These are phyloP conservation scores for Urochloa ruziziensis DNA, from an alignment of 176 grass and related monocot species.

Conservation along the genomic window DNA sequence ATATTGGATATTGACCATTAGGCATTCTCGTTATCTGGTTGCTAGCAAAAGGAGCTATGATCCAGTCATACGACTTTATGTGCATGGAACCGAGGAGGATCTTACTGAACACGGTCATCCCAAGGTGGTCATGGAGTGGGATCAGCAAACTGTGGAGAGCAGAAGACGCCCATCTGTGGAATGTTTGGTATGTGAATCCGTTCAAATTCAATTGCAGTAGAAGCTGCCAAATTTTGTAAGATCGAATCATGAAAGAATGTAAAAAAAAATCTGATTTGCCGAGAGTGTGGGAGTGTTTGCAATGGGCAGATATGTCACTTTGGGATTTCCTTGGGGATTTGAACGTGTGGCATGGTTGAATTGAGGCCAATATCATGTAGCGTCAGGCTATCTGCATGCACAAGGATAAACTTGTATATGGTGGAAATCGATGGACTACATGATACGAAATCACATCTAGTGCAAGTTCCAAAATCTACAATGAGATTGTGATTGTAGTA, in stretches of 20 bases:
- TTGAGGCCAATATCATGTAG: constrained; percentile 49
- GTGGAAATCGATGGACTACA: neutral
- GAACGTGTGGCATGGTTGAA: constrained; percentile 41
- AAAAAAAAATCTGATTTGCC: constrained; percentile 1
- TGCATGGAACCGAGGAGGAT: constrained; percentile 72
- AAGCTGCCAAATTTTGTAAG: neutral
- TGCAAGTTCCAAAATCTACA: too few relatives aligned
- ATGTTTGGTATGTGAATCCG: neutral
- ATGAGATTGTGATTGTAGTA: too few relatives aligned
- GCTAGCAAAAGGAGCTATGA: neutral
- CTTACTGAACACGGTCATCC: constrained; percentile 69
- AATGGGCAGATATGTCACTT: constrained; percentile 61
- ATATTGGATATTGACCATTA: neutral
- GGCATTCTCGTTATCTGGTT: neutral
- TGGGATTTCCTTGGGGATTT: neutral
- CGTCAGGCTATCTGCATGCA: constrained; percentile 43
- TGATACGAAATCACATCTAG: too few relatives aligned
- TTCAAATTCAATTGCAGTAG: neutral
- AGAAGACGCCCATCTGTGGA: constrained; percentile 65
- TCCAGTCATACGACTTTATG: constrained; percentile 70
- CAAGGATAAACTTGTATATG: neutral
- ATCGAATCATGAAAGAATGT: neutral
- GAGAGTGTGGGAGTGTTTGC: constrained; percentile 33
- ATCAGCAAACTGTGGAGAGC: constrained; percentile 54
- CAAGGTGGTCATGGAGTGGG: constrained; percentile 70